Evolutionary conservation across 1,284 basidiomycete species (phyloP).

Genomic region (Puccinia hordei): DNA sequence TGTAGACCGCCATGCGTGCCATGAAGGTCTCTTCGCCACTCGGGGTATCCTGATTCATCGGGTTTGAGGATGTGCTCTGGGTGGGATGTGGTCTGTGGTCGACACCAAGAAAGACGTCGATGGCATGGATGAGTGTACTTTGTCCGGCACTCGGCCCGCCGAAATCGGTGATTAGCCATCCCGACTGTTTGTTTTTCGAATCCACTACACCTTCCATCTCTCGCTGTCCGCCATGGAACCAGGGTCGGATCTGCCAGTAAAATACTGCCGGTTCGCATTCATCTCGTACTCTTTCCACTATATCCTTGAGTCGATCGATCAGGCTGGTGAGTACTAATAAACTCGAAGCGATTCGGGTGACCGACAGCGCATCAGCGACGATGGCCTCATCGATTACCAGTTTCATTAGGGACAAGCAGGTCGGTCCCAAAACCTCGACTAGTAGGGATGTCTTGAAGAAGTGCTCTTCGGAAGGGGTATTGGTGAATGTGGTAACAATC

Average conservation of each 20-base stretch:
- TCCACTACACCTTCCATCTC: constrained; percentile 71
- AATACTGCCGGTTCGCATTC: constrained; percentile 79
- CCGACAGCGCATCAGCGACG: constrained; percentile 76
- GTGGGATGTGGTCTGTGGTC: constrained; percentile 64
- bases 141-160: constrained; percentile 90
- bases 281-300: constrained; percentile 71
- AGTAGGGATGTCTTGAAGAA: constrained; percentile 86
- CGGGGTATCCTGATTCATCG: constrained; percentile 52
- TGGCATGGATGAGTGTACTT: constrained; percentile 80
- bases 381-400: constrained; percentile 87
- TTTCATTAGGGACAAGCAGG: constrained; percentile 82
- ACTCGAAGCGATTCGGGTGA: constrained; percentile 73
- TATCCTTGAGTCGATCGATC: constrained; percentile 68
- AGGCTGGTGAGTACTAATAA: constrained; percentile 69
- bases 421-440: constrained; percentile 87
- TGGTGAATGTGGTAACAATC: constrained; percentile 74
- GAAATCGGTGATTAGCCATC: constrained; percentile 65
- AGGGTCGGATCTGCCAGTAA: constrained; percentile 82
- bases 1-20: constrained; percentile 79
- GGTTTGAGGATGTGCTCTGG: neutral
- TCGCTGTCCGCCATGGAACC: constrained; percentile 88
- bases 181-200: constrained; percentile 59
- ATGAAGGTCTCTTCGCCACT: constrained; percentile 65
- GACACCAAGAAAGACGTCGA: constrained; percentile 86
- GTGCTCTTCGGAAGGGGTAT: constrained; percentile 78